Base-by-base conservation (phyloP, 768 basidiomycete genomes). In the Mycena chlorophos region DNA sequence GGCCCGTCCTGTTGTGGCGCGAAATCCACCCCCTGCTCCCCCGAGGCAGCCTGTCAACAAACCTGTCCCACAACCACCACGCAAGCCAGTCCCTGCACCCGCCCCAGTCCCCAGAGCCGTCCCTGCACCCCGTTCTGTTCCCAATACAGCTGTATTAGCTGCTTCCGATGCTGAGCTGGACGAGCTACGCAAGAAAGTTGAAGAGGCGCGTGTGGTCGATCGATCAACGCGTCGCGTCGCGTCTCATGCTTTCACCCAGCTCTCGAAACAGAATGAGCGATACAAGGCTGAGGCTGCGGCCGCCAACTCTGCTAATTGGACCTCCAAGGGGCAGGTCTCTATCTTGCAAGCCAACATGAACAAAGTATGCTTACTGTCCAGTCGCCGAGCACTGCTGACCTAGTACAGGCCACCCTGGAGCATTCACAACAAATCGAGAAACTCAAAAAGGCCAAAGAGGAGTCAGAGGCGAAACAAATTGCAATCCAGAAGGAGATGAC, bases 261-360 rank as follows among this genome's bases (percentile, higher is more conserved):
- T 87, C 56, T 73, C 72, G 34, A 70, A 74, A 65, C 74, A 79
- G 58, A 82, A 87, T 61, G 65, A 71, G 34, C 71, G 73, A 54
- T 73, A 81, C 19, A 77, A 78, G 52, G 56, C 66, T 23, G 75
- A 76, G 1, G 66, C 85, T 45, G 73, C 78, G 56, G 73, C 74
- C 34, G 82, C 82, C 3, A 67, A 73, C 46, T 78, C 83, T 45
- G 75, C 72, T 6, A 83, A 78, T 56, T 74, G 82, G 37, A 69
- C 75, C 28, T 89, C 85, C 64, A 84, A 87, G 27, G 89, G 89
- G 4, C 89, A 91, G 71, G 87, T 87, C 5, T 77, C 77, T 16
- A 81, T 86, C 37, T 66, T 91, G 49, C 75, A 88, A 60, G 82
- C 81, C 60, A 79, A 70, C n/a, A 79, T 87, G 10, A 85, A 88